phyloP scores from a whole-genome alignment of 805 yeast genomes.

The Kodamaea hsintzibuensis region DNA sequence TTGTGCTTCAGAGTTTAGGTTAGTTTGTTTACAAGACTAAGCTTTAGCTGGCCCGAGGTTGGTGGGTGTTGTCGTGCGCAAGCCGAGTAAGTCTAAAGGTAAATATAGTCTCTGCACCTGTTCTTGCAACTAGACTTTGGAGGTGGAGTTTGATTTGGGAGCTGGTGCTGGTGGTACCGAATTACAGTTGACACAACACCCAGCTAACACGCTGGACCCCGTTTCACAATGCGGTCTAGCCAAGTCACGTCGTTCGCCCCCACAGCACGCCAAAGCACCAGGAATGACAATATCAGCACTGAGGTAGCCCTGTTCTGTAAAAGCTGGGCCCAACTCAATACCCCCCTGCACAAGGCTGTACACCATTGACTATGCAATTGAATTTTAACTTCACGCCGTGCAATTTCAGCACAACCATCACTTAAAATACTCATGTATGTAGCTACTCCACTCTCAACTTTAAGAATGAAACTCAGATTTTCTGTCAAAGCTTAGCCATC shows the following conservation, averaged over 20 bases:
- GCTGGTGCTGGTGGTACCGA: not conserved
- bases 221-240: not conserved
- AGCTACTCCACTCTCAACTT: not conserved
- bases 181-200: slow-evolving; percentile 1
- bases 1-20: not conserved
- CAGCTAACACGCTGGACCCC: slow-evolving; percentile 1
- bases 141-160: not conserved
- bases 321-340: not conserved
- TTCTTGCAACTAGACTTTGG: no score
- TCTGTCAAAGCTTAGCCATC: not conserved
- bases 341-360: not conserved
- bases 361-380: not conserved
- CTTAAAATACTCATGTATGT: not conserved
- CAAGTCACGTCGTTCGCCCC: not conserved
- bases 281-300: not conserved
- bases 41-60: no score
- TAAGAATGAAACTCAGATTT: not conserved
- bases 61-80: no score
- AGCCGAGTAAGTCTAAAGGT: no score
- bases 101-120: no score
- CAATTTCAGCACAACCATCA: not conserved
- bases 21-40: no score
- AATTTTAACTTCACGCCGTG: not conserved
- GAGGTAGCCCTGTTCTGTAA: not conserved
- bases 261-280: slow-evolving; percentile 1